These are phyloP conservation scores for Aureobasidium sp. DNA, from an alignment of 2,329 filamentous ascomycete genomes.

Conservation along the genomic window DNA sequence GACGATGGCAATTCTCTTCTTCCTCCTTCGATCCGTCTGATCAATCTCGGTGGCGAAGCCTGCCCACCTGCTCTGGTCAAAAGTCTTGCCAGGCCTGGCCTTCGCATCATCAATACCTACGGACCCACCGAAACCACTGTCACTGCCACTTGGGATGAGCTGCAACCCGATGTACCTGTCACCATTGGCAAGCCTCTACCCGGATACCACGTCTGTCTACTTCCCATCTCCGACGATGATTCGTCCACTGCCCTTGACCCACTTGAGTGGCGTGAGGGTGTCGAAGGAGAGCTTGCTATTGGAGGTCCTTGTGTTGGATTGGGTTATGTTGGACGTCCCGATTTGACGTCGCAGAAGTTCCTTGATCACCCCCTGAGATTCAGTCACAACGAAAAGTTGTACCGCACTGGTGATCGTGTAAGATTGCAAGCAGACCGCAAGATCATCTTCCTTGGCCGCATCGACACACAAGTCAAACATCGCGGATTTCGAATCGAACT, in stretches of 20 bases:
- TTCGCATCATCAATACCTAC: conserved; percentile 90
- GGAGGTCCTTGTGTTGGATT: conserved; percentile 89
- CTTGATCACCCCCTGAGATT: conserved; percentile 71
- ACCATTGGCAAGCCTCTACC: conserved; percentile 91
- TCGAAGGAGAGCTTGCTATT: conserved; percentile 88
- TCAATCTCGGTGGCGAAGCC: conserved; percentile 84
- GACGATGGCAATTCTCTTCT: conserved; percentile 90
- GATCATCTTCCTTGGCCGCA: conserved; percentile 88
- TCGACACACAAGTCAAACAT: conserved; percentile 93
- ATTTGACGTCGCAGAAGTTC: conserved; percentile 83
- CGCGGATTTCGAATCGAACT: conserved; percentile 91
- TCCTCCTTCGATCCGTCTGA: conserved; percentile 85
- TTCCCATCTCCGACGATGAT: no score
- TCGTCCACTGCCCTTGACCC: no score
- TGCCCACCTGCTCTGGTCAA: no score
- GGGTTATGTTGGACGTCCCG: conserved; percentile 83
- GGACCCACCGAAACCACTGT: conserved; percentile 95
- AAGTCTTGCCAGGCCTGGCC: no score
- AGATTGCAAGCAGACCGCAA: conserved; percentile 81
- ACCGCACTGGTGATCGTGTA: conserved; percentile 91
- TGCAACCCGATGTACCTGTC: conserved; percentile 86
- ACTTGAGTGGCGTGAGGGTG: no score
- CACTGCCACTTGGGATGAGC: no score
- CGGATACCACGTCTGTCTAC: no score
- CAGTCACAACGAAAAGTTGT: conserved; percentile 59